Conservation (phyloP, 495 filamentous ascomycete species). For the Daldinia decipiens region DNA sequence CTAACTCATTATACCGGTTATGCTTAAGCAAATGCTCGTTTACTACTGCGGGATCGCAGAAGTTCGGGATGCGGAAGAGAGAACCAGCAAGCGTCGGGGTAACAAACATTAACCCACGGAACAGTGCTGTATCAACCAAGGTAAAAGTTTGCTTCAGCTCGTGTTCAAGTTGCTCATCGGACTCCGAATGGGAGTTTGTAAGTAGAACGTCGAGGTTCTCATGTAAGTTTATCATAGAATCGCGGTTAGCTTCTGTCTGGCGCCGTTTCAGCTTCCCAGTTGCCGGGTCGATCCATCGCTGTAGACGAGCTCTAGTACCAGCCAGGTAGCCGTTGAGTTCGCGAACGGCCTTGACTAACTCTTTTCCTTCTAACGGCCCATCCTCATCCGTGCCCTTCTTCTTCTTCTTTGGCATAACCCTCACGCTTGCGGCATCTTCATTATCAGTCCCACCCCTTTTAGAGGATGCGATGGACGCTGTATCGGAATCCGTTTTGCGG, state of each 20-base stretch:
- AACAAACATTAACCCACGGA: slow-evolving; percentile 91
- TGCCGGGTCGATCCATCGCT: slow-evolving; percentile 80
- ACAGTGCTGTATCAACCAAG: slow-evolving; percentile 91
- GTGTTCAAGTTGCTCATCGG: slow-evolving; percentile 71
- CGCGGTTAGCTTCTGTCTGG: slow-evolving; percentile 60
- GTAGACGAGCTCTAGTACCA: slow-evolving; percentile 81
- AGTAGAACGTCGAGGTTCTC: slow-evolving; percentile 62
- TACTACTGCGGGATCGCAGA: slow-evolving; percentile 95
- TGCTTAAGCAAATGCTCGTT: slow-evolving; percentile 90
- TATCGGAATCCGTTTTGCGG: slow-evolving; percentile 66
- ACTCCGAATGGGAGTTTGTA: slow-evolving; percentile 58
- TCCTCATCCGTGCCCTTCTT: slow-evolving; percentile 47
- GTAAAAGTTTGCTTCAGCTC: slow-evolving; percentile 78
- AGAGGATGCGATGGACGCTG: slow-evolving; percentile 72
- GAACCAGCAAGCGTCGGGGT: slow-evolving; percentile 85
- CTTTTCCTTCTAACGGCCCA: slow-evolving; percentile 74
- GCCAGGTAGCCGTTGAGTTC: slow-evolving; percentile 88
- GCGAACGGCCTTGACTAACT: slow-evolving; percentile 79
- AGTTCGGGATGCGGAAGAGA: slow-evolving; percentile 95
- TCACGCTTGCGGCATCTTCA: slow-evolving; percentile 61
- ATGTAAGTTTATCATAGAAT: slow-evolving; percentile 54
- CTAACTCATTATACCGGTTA: slow-evolving; percentile 89
- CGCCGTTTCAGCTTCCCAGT: slow-evolving; percentile 74
- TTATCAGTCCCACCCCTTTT: slow-evolving; percentile 55
- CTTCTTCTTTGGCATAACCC: slow-evolving; percentile 42